Conservation (phyloP, 1,284 basidiomycete genomes). For the Cerrena zonata region DNA sequence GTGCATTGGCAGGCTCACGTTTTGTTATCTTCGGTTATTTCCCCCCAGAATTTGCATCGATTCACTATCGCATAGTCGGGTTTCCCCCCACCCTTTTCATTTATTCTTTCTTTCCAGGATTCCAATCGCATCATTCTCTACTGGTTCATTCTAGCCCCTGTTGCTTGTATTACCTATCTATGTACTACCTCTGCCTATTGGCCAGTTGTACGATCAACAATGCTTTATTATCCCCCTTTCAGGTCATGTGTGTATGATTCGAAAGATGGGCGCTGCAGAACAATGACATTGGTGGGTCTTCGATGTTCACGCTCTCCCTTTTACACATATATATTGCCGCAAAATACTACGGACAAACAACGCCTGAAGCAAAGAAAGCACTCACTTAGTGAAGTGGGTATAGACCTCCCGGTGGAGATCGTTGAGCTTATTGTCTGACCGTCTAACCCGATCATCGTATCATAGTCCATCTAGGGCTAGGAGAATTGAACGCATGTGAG, state of each 20-base stretch:
- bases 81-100: neutral
- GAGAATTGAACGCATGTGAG: too few relatives aligned
- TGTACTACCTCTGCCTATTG: neutral
- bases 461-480: too few relatives aligned
- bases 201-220: neutral
- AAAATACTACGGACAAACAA: too few relatives aligned
- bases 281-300: neutral
- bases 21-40: neutral
- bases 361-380: too few relatives aligned
- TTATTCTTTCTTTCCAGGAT: neutral
- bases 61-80: neutral
- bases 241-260: neutral
- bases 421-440: too few relatives aligned
- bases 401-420: too few relatives aligned
- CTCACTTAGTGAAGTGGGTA: too few relatives aligned
- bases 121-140: constrained; percentile 2
- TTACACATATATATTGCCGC: too few relatives aligned
- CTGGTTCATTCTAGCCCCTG: neutral
- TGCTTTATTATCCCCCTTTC: neutral
- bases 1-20: constrained; percentile 3
- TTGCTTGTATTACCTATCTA: neutral
- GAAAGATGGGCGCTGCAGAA: neutral
- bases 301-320: neutral
- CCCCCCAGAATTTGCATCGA: neutral
- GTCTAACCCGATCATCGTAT: too few relatives aligned